A percentile compares a stretch with the other conserved stretches of the same genome.
phyloP scores from a whole-genome alignment of 2,329 filamentous ascomycete genomes.

The Colletotrichum endophyticum region DNA sequence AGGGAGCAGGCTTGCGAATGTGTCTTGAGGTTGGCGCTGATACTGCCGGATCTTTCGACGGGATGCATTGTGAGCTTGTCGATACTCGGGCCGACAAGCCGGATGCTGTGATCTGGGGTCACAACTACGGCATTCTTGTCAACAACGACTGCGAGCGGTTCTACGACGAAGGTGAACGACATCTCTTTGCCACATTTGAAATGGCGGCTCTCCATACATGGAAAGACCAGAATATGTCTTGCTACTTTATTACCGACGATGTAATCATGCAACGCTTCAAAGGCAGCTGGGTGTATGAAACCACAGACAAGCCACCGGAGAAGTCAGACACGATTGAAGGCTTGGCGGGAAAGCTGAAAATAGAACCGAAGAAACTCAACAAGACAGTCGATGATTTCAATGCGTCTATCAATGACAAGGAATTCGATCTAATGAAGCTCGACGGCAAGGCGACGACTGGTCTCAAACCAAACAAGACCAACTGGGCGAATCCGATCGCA shows the following conservation, averaged over 20 bases:
- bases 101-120: not conserved
- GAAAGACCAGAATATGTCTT: not conserved
- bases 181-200: constrained; percentile 47
- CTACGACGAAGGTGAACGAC: constrained; percentile 39
- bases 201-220: not conserved
- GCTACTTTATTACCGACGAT: not conserved
- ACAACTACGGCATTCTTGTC: constrained; percentile 46
- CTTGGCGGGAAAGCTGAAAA: not conserved
- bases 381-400: not conserved
- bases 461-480: not conserved
- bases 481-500: not conserved
- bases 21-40: not conserved
- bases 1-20: not conserved
- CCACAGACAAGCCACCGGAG: not conserved
- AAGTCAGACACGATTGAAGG: not conserved
- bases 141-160: constrained; percentile 43
- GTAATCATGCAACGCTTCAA: not conserved
- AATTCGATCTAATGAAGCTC: not conserved
- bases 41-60: not conserved
- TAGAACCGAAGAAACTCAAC: not conserved
- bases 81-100: not conserved
- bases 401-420: not conserved
- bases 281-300: not conserved
- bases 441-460: not conserved
- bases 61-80: not conserved